Evolutionary conservation across 73 alveolate species (phyloP).

Genomic region (Uronychia setigera): DNA sequence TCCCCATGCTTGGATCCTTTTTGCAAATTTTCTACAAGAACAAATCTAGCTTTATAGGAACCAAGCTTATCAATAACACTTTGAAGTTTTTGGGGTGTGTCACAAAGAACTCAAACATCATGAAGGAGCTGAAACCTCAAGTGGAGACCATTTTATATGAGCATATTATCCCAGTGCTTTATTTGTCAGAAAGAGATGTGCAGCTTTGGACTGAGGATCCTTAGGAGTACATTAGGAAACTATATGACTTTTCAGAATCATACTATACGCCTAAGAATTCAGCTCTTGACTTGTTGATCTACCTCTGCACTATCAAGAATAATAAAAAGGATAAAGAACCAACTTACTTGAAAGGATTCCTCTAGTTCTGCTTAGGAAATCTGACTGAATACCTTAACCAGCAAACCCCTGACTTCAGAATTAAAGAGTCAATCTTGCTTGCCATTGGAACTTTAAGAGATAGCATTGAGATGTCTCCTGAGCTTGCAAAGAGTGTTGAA

Average conservation of each 20-base stretch:
- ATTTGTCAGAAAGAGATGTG: constrained; percentile 67
- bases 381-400: constrained; percentile 19
- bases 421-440: constrained; percentile 60
- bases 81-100: constrained; percentile 52
- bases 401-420: constrained; percentile 46
- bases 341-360: constrained; percentile 48
- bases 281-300: constrained; percentile 50
- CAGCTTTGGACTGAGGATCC: constrained; percentile 71
- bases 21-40: constrained; percentile 53
- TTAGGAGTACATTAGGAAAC: constrained; percentile 74
- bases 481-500: constrained; percentile 37
- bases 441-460: constrained; percentile 53
- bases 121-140: constrained; percentile 53
- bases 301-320: constrained; percentile 21
- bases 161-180: constrained; percentile 62
- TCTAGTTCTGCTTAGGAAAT: constrained; percentile 36
- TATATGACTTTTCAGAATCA: constrained; percentile 66
- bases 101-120: constrained; percentile 27
- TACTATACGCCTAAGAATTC: constrained; percentile 46
- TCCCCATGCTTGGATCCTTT: constrained; percentile 48
- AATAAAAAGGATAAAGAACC: constrained; percentile 34
- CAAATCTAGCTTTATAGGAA: constrained; percentile 52
- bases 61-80: constrained; percentile 62
- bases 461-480: constrained; percentile 18
- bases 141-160: constrained; percentile 66